Evolutionary conservation across 2,329 filamentous ascomycete genomes (phyloP), one percentile per base, ranked within the genome.

Genomic region (Rhinocladiella mackenziei): DNA sequence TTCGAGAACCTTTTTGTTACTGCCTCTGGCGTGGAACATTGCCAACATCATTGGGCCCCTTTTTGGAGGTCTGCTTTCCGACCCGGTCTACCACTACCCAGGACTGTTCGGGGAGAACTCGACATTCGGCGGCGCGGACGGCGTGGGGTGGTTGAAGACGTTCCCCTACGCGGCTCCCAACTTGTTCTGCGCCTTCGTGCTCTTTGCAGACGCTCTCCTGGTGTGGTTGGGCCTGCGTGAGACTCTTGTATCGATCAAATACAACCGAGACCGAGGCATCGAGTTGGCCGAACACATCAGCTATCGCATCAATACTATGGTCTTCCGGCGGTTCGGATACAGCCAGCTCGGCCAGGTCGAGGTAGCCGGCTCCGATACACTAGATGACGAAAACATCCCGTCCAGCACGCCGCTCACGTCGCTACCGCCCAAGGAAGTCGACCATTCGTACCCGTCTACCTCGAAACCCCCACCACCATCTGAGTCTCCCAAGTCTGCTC

Each of bases 121-220:
- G 1, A 61, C 71, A 0, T 70, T 84, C 38, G 76, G 76, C 3
- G 76, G 76, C 7, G 64, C 70, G 30, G 40, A 69, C 30, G 78
- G 78, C 0, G 80, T 79, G 1, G 61, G 72, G 34, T 84, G 83
- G 79, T 73, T 84, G 61, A 70, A 65, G 17, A 65, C 62, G 32
- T 86, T 78, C 58, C 83, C 83, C 0, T 86, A 83, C 61, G 80
- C 82, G 1, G 65, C 85, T 37, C 83, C 83, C 0, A 85, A 83
- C 59, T 62, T 86, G 3, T 70, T 83, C 35, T 84, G 81, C 57
- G 76, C 77, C 4, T 50, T 74, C 2, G 78, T 83, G 49, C 66
- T 86, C 13, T 58, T 73, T 1, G 59, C 70, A 3, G 76, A 78
- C 2, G 76, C 77, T 0, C 53, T 71, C 8, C 65, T 74, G 10